A percentile compares a stretch with the other conserved stretches of the same genome.
Evolutionary conservation across 257 asterid species (phyloP).

Genomic region (Nicotiana tabacum): DNA sequence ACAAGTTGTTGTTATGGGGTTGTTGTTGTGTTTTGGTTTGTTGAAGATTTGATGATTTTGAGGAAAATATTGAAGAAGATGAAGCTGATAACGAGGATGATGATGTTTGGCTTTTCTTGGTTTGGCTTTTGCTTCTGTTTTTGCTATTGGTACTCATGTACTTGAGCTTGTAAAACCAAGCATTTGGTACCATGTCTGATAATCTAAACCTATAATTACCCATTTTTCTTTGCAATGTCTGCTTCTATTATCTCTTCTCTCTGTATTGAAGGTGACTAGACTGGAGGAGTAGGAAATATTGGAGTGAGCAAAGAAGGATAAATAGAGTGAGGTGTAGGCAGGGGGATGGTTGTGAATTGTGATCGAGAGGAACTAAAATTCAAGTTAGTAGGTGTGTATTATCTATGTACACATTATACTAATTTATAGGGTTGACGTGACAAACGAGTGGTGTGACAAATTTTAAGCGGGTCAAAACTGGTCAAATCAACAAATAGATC

Average conservation of each 20-base stretch:
- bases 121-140: conserved; percentile 14
- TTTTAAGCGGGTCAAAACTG: too few relatives aligned
- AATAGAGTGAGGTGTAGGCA: not conserved
- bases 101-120: conserved; percentile 14
- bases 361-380: too few relatives aligned
- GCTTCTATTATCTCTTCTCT: not conserved
- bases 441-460: not conserved
- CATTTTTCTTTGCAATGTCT: conserved; percentile 23
- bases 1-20: conserved; percentile 13
- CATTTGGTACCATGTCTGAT: conserved; percentile 65
- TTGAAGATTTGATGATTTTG: conserved; percentile 3
- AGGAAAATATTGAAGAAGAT: conserved; percentile 12
- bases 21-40: not conserved
- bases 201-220: conserved; percentile 62
- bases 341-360: not conserved
- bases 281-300: not conserved
- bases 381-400: not conserved
- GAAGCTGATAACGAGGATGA: conserved; percentile 11
- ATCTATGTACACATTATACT: not conserved
- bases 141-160: conserved; percentile 24
- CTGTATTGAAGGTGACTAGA: not conserved
- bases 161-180: conserved; percentile 76
- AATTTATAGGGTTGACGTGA: not conserved
- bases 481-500: not conserved
- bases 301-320: not conserved